A percentile compares a stretch with the other conserved stretches of the same genome.
phyloP scores from a whole-genome alignment of 1,284 basidiomycete species.

The Rhodotorula sp. region DNA sequence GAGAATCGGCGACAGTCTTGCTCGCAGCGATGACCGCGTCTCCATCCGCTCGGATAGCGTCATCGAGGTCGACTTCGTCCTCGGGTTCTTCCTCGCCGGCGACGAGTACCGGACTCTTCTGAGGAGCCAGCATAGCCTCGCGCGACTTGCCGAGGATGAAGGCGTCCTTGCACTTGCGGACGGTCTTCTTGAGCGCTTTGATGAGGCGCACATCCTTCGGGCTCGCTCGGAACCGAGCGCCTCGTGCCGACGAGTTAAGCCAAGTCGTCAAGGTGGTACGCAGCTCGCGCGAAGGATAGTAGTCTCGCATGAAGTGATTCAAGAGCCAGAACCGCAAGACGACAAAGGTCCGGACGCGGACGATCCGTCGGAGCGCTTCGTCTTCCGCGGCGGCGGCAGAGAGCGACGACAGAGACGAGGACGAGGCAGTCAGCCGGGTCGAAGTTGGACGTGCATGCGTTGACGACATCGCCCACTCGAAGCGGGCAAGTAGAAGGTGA shows the following conservation, averaged over 20 bases:
- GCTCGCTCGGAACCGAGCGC: conserved; percentile 64
- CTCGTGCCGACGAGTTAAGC: conserved; percentile 66
- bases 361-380: conserved; percentile 65
- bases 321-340: conserved; percentile 80
- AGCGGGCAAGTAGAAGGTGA: conserved; percentile 72
- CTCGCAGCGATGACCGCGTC: neutral
- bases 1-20: neutral
- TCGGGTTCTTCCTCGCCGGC: conserved; percentile 20
- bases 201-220: conserved; percentile 70
- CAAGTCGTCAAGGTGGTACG: conserved; percentile 67
- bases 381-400: conserved; percentile 20
- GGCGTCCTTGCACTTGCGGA: conserved; percentile 69
- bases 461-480: conserved; percentile 70
- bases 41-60: neutral
- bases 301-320: conserved; percentile 82
- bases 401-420: neutral
- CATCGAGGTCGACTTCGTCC: conserved; percentile 23
- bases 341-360: conserved; percentile 79
- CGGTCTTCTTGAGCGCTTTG: conserved; percentile 72
- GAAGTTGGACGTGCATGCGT: neutral
- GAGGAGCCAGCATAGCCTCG: neutral
- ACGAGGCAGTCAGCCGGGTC: neutral
- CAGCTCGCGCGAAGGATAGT: conserved; percentile 72
- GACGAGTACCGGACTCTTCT: neutral
- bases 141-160: conserved; percentile 42